Evolutionary conservation across 140 eudicot genomes (phyloP).

Genomic region (Erigeron philadelphicus): DNA sequence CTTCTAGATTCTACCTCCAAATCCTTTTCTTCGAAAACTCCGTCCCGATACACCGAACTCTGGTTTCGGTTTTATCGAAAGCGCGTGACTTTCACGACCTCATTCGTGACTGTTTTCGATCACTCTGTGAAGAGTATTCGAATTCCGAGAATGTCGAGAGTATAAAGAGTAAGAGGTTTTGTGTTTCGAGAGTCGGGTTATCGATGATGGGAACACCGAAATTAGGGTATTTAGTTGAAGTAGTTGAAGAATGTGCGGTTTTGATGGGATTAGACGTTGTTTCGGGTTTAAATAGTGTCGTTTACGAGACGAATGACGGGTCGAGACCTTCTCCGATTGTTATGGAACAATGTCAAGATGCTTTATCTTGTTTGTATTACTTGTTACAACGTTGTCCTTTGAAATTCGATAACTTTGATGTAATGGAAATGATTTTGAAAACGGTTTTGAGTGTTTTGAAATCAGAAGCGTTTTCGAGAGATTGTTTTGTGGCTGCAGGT

Average conservation of each 20-base stretch:
- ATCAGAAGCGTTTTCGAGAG: slow-evolving; percentile 78
- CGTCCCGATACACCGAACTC: slow-evolving; percentile 59
- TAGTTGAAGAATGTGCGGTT: slow-evolving; percentile 75
- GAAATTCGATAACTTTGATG: slow-evolving; percentile 35
- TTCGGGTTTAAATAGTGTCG: slow-evolving; percentile 51
- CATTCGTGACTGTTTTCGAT: slow-evolving; percentile 46
- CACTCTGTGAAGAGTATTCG: slow-evolving; percentile 70
- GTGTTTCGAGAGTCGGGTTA: slow-evolving; percentile 77
- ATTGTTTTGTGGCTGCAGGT: slow-evolving; percentile 95
- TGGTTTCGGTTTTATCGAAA: slow-evolving; percentile 66
- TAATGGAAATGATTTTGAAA: slow-evolving; percentile 49
- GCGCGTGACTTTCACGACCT: slow-evolving; percentile 36
- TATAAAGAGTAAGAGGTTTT: slow-evolving; percentile 60
- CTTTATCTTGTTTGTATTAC: slow-evolving; percentile 81
- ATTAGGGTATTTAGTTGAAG: slow-evolving; percentile 73
- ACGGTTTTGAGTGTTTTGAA: slow-evolving; percentile 55
- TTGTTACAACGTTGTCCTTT: slow-evolving; percentile 81
- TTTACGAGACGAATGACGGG: slow-evolving; percentile 50
- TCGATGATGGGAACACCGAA: slow-evolving; percentile 95
- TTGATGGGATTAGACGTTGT: slow-evolving; percentile 73
- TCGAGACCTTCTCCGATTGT: slow-evolving; percentile 81
- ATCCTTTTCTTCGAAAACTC: slow-evolving; percentile 80
- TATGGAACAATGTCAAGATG: slow-evolving; percentile 97
- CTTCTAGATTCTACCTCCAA: slow-evolving; percentile 62
- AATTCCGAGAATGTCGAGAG: slow-evolving; percentile 29